A percentile compares a stretch with the other conserved stretches of the same genome.
phyloP scores from a whole-genome alignment of 805 yeast species.

The Wickerhamiella sergipiensis region DNA sequence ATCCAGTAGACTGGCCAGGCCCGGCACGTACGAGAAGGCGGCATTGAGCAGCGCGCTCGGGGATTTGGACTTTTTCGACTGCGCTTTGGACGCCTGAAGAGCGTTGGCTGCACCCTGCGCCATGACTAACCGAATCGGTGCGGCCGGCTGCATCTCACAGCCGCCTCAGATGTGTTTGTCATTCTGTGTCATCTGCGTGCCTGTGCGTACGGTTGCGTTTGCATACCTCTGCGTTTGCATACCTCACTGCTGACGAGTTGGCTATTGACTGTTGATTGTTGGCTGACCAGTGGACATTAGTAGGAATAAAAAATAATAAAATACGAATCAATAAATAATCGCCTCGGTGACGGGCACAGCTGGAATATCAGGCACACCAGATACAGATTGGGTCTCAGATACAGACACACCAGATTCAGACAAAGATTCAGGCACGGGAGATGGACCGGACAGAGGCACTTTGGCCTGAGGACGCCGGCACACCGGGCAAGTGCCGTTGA shows the following conservation, averaged over 20 bases:
- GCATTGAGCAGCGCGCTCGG: neutral
- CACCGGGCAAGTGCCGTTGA: constrained; percentile 5
- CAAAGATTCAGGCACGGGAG: no score
- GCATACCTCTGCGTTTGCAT: no score
- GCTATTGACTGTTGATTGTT: no score
- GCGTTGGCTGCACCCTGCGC: neutral
- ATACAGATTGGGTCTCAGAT: no score
- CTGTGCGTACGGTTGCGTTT: no score
- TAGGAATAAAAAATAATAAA: no score
- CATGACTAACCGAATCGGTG: neutral
- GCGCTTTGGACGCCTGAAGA: neutral
- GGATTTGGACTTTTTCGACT: neutral
- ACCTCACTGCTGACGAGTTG: no score
- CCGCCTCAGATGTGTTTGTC: neutral
- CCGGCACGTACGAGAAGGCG: constrained; percentile 9
- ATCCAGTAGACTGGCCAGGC: constrained; percentile 11
- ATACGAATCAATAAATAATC: no score
- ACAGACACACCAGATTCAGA: no score
- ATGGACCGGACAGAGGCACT: no score
- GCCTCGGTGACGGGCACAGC: neutral
- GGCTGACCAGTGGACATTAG: no score
- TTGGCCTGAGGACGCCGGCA: constrained; percentile 3
- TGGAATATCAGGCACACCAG: no score
- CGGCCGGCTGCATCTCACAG: neutral
- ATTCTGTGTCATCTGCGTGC: neutral